These are phyloP conservation scores for Puccinellia tenuiflora DNA, from an alignment of 176 grass and related monocot genomes.

Conservation along the genomic window DNA sequence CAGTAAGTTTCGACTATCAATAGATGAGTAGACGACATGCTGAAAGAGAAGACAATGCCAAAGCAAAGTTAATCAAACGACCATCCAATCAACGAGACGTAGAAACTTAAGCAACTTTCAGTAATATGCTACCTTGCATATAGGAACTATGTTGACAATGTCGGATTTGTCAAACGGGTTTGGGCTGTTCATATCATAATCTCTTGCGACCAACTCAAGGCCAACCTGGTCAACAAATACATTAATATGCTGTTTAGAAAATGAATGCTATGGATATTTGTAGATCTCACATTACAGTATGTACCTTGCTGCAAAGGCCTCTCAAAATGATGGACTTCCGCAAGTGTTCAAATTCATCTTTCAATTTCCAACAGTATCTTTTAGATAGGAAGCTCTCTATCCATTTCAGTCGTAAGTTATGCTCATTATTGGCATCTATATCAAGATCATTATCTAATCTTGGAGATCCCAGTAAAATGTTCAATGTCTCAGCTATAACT, in stretches of 20 bases:
- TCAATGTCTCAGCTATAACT: conserved; percentile 80
- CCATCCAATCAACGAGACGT: not conserved
- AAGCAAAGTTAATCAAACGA: not conserved
- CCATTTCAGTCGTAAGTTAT: conserved; percentile 66
- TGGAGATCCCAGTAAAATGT: conserved; percentile 75
- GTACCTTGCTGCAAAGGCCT: conserved; percentile 93
- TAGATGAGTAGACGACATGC: conserved; percentile 83
- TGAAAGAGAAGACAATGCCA: conserved; percentile 29
- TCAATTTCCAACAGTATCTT: conserved; percentile 77
- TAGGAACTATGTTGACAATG: conserved; percentile 84
- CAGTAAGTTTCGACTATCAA: conserved; percentile 88
- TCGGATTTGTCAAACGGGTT: conserved; percentile 93
- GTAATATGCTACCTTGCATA: conserved; percentile 79
- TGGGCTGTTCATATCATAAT: conserved; percentile 92
- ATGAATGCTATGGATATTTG: not conserved
- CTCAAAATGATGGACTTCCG: conserved; percentile 84
- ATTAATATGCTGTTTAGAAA: conserved; percentile 19
- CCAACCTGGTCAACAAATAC: conserved; percentile 69
- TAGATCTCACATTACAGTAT: conserved; percentile 4
- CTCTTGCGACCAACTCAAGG: conserved; percentile 83
- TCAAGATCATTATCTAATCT: conserved; percentile 44
- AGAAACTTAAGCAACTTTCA: conserved; percentile 4
- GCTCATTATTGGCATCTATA: conserved; percentile 34
- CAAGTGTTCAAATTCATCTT: conserved; percentile 80
- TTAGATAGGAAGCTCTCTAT: conserved; percentile 76